Base-by-base conservation (phyloP, 179 eudicot genomes). In the Actinidia chinensis region DNA sequence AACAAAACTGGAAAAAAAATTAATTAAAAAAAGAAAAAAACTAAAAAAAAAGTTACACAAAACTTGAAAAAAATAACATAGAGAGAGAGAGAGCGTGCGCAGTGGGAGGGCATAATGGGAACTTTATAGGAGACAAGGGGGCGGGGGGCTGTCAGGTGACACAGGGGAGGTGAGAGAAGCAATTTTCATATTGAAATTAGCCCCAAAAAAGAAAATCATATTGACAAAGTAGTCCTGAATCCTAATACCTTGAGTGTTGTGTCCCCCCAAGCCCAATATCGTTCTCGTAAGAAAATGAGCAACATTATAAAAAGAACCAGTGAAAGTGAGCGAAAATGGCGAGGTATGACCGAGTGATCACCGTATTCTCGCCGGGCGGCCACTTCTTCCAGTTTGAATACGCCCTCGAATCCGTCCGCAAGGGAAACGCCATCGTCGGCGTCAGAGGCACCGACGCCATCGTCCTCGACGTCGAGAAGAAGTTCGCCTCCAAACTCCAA, bases 391-490 rank as follows among this genome's bases (percentile, higher is more conserved):
- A 95, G 77, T 98, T 95, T 5, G 98, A 95, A 68, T 95, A 95
- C 89, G 98, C 98, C 10, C 91, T 95, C 43, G 98, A 95, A 89
- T 98, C 98, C 70, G 98, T 95, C 25, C 95, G 98, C n/a, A 95
- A 95, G 81, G 98, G 98, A 7, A 95, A 95, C 88, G 98, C 98
- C 81, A 97, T 91, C 86, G 97, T 95, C 80, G 98, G 98, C 33
- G 98, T 95, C 17, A 90, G 98, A n/a, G 98, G 98, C 66, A 78
- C 91, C 70, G 98, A 95, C 77, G 85, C 84, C 77, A 82, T 93
- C 68, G 98, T 95, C n/a, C 98, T 95, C 66, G 98, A 90, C 54
- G 98, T 95, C 68, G 98, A 95, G 86, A 95, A 95, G 86, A 95
- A 95, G 78, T 95, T 98, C 74, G 76, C 98, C 25, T 92, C 95